Percentiles rank a stretch among this genome's conserved stretches.
Conservation (phyloP, 148 eudicot genomes). For the Dianthus caryophyllus region DNA sequence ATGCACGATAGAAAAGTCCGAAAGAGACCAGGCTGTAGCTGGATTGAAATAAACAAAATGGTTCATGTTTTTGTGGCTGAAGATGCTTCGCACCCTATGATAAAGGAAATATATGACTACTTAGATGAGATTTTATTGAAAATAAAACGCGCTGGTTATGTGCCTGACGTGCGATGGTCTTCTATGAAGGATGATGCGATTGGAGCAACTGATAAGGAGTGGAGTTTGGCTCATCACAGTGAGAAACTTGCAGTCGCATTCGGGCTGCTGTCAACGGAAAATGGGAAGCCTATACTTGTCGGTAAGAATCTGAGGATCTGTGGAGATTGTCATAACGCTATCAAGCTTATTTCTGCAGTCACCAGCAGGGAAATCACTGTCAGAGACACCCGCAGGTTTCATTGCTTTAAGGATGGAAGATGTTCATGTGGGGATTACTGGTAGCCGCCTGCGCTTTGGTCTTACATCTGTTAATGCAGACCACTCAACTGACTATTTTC, state of each 20-base stretch:
- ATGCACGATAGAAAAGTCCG: no score
- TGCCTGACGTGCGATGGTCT: slow-evolving; percentile 55
- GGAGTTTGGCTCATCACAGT: slow-evolving; percentile 53
- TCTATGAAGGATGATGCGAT: slow-evolving; percentile 43
- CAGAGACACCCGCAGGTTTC: slow-evolving; percentile 71
- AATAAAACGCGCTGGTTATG: slow-evolving; percentile 56
- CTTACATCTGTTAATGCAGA: not conserved
- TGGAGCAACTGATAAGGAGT: slow-evolving; percentile 40
- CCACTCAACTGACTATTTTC: not conserved
- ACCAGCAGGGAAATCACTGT: slow-evolving; percentile 60
- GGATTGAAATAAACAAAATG: slow-evolving; percentile 63
- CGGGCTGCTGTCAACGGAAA: slow-evolving; percentile 53
- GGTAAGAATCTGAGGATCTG: slow-evolving; percentile 73
- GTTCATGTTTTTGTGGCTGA: slow-evolving; percentile 68
- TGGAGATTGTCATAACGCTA: no score
- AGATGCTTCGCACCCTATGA: slow-evolving; percentile 63
- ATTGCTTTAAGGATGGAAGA: slow-evolving; percentile 59
- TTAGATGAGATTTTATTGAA: slow-evolving; percentile 47
- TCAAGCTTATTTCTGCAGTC: slow-evolving; percentile 51
- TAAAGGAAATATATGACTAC: slow-evolving; percentile 41
- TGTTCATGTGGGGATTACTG: no score
- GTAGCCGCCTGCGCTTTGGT: not conserved
- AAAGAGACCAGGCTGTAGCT: slow-evolving; percentile 78
- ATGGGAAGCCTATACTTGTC: slow-evolving; percentile 49
- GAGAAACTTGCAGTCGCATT: slow-evolving; percentile 82